Evolutionary conservation across 257 asterid genomes (phyloP).

Genomic region (Petrea volubilis): DNA sequence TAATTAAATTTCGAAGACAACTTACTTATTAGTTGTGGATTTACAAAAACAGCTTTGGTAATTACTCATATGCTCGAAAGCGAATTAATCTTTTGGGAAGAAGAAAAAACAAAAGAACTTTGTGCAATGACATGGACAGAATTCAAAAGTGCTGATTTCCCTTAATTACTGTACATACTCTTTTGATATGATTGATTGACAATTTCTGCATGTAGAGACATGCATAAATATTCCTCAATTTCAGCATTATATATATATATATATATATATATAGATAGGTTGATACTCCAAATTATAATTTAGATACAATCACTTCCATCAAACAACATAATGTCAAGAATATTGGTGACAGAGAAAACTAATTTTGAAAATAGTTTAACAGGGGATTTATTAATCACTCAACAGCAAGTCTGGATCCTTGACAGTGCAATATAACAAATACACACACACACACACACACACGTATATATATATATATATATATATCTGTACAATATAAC

Average conservation of each 20-base stretch:
- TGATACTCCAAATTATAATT: background rate
- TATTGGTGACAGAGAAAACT: constrained; percentile 17
- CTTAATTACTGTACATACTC: background rate
- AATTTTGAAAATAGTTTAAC: background rate
- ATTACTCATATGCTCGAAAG: background rate
- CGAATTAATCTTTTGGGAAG: background rate
- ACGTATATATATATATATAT: background rate
- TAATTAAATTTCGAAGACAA: too few relatives aligned
- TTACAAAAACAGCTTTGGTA: too few relatives aligned
- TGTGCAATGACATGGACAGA: background rate
- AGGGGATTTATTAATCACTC: background rate
- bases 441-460: background rate
- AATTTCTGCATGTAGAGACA: background rate
- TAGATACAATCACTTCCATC: constrained; percentile 3
- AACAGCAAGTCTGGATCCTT: background rate
- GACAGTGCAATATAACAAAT: too few relatives aligned
- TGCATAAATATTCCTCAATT: too few relatives aligned
- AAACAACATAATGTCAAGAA: constrained; percentile 12
- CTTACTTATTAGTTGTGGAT: too few relatives aligned
- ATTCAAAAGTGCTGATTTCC: background rate
- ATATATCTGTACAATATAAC: background rate
- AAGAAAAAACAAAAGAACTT: too few relatives aligned
- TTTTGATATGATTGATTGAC: background rate
- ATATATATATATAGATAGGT: background rate
- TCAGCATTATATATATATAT: too few relatives aligned